Base-by-base conservation (phyloP, 2,329 filamentous ascomycete species). In the Tolypocladium album region DNA sequence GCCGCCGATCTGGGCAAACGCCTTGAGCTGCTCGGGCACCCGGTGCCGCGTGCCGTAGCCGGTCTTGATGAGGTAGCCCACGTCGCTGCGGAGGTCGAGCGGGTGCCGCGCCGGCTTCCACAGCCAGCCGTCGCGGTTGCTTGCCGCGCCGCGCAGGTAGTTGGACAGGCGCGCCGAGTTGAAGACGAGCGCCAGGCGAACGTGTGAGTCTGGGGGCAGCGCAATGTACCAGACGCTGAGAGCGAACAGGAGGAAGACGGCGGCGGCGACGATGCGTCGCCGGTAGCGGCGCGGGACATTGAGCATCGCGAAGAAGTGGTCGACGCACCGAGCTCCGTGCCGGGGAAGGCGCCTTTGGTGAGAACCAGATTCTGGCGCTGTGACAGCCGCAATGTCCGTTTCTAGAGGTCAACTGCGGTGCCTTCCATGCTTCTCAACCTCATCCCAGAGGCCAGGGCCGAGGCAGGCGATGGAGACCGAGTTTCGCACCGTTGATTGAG, bases 41-140 rank as follows among this genome's bases (percentile, higher is more conserved):
- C 81, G 76, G 57, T 76, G 69, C 55, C 76, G 75, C 22, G 81
- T 83, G 59, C 81, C 81, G 66, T 81, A 83, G 38, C 81, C 81
- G 5, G 81, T 83, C 70, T 84, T 84, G 64, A 84, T 70, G 57
- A 84, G 74, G 63, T 80, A 73, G 39, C 76, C 79, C 9, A 82
- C 74, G 59, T 83, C 80, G 43, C 71, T 70, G 58, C 70, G 69
- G 42, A 78, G 68, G 59, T 81, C 73, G 59, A 82, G 69, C 4
- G 76, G 73, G 59, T 76, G 75, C n/a, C 62, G 63, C n/a, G 73
- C 72, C 57, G 70, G 64, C 64, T 68, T 63, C 64, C 70, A 71
- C 22, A 81, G 69, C 74, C 77, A 79, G 38, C 74, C 72, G 60
- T 80, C 78, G 65, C 68, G 68, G 38, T 70, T 65, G 17, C 67